Evolutionary conservation across 768 basidiomycete genomes (phyloP).

Genomic region (Candolleomyces efflorescens): DNA sequence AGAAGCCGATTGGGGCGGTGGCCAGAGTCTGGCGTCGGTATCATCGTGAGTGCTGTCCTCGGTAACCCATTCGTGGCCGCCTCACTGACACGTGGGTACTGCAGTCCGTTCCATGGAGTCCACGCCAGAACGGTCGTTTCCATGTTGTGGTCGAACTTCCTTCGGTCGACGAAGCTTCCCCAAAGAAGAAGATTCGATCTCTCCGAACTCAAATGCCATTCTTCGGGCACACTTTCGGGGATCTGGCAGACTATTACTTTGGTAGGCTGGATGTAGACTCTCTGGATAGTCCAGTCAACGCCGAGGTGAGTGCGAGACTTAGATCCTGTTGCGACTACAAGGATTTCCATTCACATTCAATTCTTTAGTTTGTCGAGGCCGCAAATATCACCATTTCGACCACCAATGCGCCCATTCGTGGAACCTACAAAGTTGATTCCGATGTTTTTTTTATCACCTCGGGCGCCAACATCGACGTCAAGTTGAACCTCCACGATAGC

Average conservation of each 20-base stretch:
- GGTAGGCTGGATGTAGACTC: not conserved
- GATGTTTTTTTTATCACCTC: not conserved
- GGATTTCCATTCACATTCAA: no score
- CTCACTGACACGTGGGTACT: no score
- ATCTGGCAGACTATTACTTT: not conserved
- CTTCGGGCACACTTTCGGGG: not conserved
- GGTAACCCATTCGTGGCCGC: no score
- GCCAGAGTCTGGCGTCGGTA: no score
- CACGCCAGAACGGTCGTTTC: not conserved
- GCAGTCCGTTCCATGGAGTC: not conserved
- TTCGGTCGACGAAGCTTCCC: not conserved
- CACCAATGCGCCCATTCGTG: not conserved
- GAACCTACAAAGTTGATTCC: not conserved
- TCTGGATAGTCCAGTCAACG: not conserved
- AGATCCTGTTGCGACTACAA: no score
- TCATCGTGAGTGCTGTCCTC: no score
- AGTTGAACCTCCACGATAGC: not conserved
- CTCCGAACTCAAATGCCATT: not conserved
- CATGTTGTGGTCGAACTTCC: not conserved
- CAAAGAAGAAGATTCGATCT: no score
- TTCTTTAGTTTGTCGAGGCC: not conserved
- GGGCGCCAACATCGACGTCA: not conserved
- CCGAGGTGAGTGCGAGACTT: not conserved
- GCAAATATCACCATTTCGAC: not conserved
- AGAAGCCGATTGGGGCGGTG: no score